Evolutionary conservation across 495 filamentous ascomycete species (phyloP), one percentile per base, ranked within the genome.

Genomic region (Diplogelasinospora grovesii): DNA sequence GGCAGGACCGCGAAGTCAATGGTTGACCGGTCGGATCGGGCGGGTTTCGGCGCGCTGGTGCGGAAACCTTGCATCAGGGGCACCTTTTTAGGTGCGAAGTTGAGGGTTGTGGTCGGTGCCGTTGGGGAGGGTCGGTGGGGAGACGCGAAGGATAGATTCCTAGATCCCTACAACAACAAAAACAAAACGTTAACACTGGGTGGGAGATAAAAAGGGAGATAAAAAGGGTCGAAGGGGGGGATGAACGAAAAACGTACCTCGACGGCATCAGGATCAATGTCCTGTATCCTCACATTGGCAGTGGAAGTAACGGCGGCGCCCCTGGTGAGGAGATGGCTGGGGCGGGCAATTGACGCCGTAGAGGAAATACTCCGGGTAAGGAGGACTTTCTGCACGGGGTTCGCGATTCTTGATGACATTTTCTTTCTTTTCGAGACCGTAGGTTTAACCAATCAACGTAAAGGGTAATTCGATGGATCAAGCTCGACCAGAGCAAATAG

Each of bases 61-160:
- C 51, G 59, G 52, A 73, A 73, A 50, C 63, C 69, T 48, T 73
- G 69, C 69, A 73, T 73, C 41, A 73, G 49, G 41, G 63, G 68
- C 48, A 66, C 42, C 3, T 43, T 60, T n/a, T n/a, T n/a, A n/a
- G n/a, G 45, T 54, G 57, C 30, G 30, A 18, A 34, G 49, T 22
- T 7, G 14, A 16, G 50, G 53, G 26, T 10, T 14, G 22, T 42
- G 29, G 22, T 29, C 34, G 32, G 36, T 38, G 45, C 30, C 41
- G 20, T 7, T 35, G 19, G 20, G 15, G n/a, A n/a, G n/a, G n/a
- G n/a, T n/a, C n/a, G n/a, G n/a, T n/a, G n/a, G n/a, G n/a, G n/a
- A n/a, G n/a, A n/a, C n/a, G n/a, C n/a, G n/a, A n/a, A n/a, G n/a
- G n/a, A n/a, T n/a, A n/a, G n/a, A n/a, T n/a, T n/a, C n/a, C n/a